Percentiles rank a stretch among this genome's conserved stretches.
Conservation (phyloP, 2,329 filamentous ascomycete species). For the Penicillium sp. region DNA sequence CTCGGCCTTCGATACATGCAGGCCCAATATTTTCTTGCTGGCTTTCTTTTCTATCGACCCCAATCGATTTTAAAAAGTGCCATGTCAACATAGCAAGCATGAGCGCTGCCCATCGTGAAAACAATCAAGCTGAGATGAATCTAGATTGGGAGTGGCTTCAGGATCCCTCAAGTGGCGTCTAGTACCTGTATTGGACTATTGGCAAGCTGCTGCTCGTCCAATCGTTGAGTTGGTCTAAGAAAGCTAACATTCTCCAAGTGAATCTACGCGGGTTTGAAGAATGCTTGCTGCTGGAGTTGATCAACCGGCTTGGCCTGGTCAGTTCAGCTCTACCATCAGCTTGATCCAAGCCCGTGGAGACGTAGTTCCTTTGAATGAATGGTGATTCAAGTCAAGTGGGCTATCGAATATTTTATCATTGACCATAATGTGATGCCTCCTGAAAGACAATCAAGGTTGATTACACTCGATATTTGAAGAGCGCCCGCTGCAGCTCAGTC, state of each 20-base stretch:
- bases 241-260: slow-evolving; percentile 17
- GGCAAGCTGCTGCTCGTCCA: slow-evolving; percentile 34
- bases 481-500: neutral
- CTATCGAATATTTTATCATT: neutral
- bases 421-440: no score
- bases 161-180: slow-evolving; percentile 35
- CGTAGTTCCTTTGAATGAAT: neutral
- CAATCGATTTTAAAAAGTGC: neutral
- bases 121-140: slow-evolving; percentile 21
- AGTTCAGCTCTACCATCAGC: slow-evolving; percentile 6
- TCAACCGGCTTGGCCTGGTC: slow-evolving; percentile 21
- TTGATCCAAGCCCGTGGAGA: neutral
- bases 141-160: slow-evolving; percentile 33
- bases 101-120: no score
- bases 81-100: neutral
- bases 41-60: neutral
- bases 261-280: no score
- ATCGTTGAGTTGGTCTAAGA: slow-evolving; percentile 38
- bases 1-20: no score
- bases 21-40: neutral
- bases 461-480: neutral
- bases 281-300: no score
- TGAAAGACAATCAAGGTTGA: no score
- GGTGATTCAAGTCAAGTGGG: neutral
- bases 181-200: slow-evolving; percentile 29